phyloP scores from a whole-genome alignment of 139 green algal species.

The Gonium pectorale region DNA sequence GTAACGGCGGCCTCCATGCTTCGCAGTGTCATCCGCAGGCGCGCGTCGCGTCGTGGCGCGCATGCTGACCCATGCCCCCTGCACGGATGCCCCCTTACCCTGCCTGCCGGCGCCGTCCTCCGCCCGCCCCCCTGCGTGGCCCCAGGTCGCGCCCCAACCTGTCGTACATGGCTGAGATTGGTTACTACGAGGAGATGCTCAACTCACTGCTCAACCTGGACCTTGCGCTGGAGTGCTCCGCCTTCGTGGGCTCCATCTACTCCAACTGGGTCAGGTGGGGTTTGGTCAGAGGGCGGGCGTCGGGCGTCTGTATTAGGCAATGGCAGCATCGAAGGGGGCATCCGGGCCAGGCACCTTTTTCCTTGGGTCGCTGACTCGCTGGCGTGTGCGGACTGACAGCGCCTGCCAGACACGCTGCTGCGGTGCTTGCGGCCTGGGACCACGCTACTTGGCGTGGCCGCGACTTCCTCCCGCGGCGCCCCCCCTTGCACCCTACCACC shows the following conservation, averaged over 20 bases:
- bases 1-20: too few species aligned
- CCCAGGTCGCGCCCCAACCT: conserved; percentile 28
- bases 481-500: background rate
- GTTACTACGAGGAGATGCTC: conserved; percentile 42
- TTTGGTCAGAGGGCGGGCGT: background rate
- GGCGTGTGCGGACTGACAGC: too few species aligned
- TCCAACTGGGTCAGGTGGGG: conserved; percentile 54
- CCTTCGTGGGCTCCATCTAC: conserved; percentile 51
- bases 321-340: background rate
- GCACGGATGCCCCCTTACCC: too few species aligned
- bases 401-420: background rate
- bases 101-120: background rate
- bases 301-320: background rate
- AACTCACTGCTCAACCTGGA: conserved; percentile 50
- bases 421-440: background rate
- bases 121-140: background rate
- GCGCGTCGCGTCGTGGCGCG: too few species aligned
- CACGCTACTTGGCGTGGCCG: background rate
- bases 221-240: conserved; percentile 43
- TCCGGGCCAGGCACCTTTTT: background rate
- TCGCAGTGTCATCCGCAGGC: background rate
- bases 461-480: background rate
- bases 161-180: conserved; percentile 32
- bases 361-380: too few species aligned
- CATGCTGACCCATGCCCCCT: too few species aligned